Conservation (phyloP, 2,329 filamentous ascomycete genomes). For the Fusarium sp. region DNA sequence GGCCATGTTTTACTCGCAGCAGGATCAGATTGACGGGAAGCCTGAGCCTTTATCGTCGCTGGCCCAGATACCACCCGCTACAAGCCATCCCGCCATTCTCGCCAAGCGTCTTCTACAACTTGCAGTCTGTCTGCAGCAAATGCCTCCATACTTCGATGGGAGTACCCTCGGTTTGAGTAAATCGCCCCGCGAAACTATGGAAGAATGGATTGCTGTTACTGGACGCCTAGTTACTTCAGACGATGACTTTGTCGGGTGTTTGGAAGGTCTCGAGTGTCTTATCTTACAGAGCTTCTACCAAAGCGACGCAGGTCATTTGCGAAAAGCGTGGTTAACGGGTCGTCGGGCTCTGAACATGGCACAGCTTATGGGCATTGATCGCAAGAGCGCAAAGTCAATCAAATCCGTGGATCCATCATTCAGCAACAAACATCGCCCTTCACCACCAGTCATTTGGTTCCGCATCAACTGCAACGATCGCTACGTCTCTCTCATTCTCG, state of each 20-base stretch:
- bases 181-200: constrained; percentile 31
- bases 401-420: constrained; percentile 51
- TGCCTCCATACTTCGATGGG: constrained; percentile 48
- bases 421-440: constrained; percentile 44
- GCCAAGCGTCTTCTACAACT: constrained; percentile 59
- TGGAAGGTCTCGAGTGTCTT: constrained; percentile 64
- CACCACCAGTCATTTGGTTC: constrained; percentile 55
- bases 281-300: constrained; percentile 60
- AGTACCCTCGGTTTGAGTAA: constrained; percentile 39
- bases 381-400: constrained; percentile 45
- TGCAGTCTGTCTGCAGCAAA: constrained; percentile 57
- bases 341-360: constrained; percentile 61
- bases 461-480: constrained; percentile 61
- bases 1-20: constrained; percentile 41
- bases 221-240: constrained; percentile 57
- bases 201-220: constrained; percentile 46
- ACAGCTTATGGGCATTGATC: constrained; percentile 61
- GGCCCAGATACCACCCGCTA: constrained; percentile 49
- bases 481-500: constrained; percentile 61
- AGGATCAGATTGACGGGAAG: constrained; percentile 46
- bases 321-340: constrained; percentile 63
- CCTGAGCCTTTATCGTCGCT: constrained; percentile 44
- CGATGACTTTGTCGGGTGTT: constrained; percentile 60
- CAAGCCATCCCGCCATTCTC: constrained; percentile 58
- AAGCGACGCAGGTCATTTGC: constrained; percentile 62